Base-by-base conservation (phyloP, 2,329 filamentous ascomycete species). In the Phaeoacremonium minimum region DNA sequence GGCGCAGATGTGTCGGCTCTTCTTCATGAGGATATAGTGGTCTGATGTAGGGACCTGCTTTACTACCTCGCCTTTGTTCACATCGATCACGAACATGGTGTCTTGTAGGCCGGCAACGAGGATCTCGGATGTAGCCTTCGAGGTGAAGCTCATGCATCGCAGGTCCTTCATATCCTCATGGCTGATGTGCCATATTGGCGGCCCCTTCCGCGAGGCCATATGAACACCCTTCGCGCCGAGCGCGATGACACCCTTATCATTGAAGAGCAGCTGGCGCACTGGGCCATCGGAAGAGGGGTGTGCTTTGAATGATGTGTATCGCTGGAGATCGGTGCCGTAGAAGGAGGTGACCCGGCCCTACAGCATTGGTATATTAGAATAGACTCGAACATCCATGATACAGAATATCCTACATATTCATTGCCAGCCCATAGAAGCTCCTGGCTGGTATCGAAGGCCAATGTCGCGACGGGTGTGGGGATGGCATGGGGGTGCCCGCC, bases 371-470 rank as follows among this genome's bases (percentile, higher is more conserved):
- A 14, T 6, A 11, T 29, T 28, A 40, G 36, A 33, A 8, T 15
- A 28, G 6, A 20, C 17, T 22, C 11, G 31, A 31, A 19, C 15
- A 26, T 30, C 19, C 9, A 18, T 26, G 11, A 9, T 17, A 26
- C 3, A 15, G 36, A 46, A 40, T 48, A 42, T 51, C 77, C 69
- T 71, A 93, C 87, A 71, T 83, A 87, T 66, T 93, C 87, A 60
- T 93, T 95, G 32, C 90, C 94, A 4, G 83, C 80, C 93, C 94
- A 98, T 36, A 98, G 66, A 22, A 98, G 74, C 60, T 98, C 93
- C 59, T 95, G 85, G 28, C 75, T 73, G 39, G 84, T 85, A 60
- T 98, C 93, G 62, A 98, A 98, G 32, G 85, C 84, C 60, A 96
- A 77, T 17, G 42, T 83, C 30, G 85, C 83, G 48, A 88, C 80